Evolutionary conservation across 2,329 filamentous ascomycete genomes (phyloP).

Genomic region (Cercospora sp.): DNA sequence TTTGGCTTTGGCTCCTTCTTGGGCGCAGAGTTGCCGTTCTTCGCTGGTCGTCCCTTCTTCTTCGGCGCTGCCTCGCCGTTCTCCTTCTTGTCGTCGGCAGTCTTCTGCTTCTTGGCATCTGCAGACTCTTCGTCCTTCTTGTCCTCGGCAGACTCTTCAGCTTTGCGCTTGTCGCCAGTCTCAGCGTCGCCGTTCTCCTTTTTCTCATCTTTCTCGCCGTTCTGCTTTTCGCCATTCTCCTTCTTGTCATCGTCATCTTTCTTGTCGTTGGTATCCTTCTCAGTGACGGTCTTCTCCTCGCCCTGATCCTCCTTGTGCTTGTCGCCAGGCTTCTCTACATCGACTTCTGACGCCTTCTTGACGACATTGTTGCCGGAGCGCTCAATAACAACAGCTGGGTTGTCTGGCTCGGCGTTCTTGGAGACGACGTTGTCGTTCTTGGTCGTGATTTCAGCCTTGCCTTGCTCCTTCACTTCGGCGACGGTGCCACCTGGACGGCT

Average conservation of each 20-base stretch:
- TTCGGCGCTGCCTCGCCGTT: slow-evolving; percentile 40
- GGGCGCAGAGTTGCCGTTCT: slow-evolving; percentile 33
- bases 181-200: slow-evolving; percentile 30
- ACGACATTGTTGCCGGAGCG: slow-evolving; percentile 65
- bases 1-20: slow-evolving; percentile 48
- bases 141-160: slow-evolving; percentile 34
- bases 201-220: slow-evolving; percentile 36
- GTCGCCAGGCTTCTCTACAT: slow-evolving; percentile 52
- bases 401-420: slow-evolving; percentile 60
- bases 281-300: slow-evolving; percentile 29
- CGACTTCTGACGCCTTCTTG: slow-evolving; percentile 62
- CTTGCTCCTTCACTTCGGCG: slow-evolving; percentile 57
- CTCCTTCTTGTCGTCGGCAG: slow-evolving; percentile 36
- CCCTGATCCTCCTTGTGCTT: slow-evolving; percentile 42
- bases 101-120: slow-evolving; percentile 34
- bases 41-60: slow-evolving; percentile 48
- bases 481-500: slow-evolving; percentile 59
- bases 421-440: slow-evolving; percentile 64
- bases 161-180: slow-evolving; percentile 36
- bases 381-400: slow-evolving; percentile 62
- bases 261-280: slow-evolving; percentile 26
- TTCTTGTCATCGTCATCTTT: slow-evolving; percentile 38
- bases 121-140: slow-evolving; percentile 42
- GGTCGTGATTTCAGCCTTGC: slow-evolving; percentile 61
- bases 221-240: slow-evolving; percentile 40